Evolutionary conservation across 2,329 filamentous ascomycete genomes (phyloP), one percentile per base, ranked within the genome.

Genomic region (Alternaria sp.): DNA sequence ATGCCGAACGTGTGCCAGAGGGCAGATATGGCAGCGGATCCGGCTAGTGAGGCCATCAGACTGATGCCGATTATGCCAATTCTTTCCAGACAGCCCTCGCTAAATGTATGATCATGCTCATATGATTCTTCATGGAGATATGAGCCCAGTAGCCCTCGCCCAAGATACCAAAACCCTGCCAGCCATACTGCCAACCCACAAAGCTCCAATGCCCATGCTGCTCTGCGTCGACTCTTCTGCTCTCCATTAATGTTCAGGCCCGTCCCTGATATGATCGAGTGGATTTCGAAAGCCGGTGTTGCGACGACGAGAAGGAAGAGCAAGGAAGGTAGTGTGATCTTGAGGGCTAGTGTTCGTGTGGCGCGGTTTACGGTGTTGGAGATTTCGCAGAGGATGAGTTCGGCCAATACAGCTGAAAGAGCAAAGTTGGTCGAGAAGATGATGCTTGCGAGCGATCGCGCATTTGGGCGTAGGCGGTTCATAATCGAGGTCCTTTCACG

Each of bases 31-130:
- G 92, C 92, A 6, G 93, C 93, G 71, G 96, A 96, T 0, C 93
- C 93, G 7, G 92, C 92, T n/a, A 96, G 82, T 14, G 94, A 85
- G 16, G 92, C 93, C 92, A 96, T 96, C 54, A 95, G 80, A 48
- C 90, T 89, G 57, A 95, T 93, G 4, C 93, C 93, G 63, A 96
- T 92, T 41, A 96, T 89, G 12, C 92, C 93, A 26, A 96, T 88
- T 44, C 93, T 77, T 66, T 87, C 85, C 46, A 88, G 73, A 68
- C 85, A 87, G 32, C 84, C 85, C 68, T 87, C 84, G 47, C 82
- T 84, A 54, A 88, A 81, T 24, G 78, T 80, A 57, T 83, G 79
- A 12, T 79, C 68, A 46, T 79, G 75, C 57, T 82, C 68, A 52
- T 79, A 76, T 56, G 79, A 73, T 63, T 80, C 74, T 63, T 81